phyloP scores from a whole-genome alignment of 2,329 filamentous ascomycete genomes.

The Fusarium tanahbumbuense region DNA sequence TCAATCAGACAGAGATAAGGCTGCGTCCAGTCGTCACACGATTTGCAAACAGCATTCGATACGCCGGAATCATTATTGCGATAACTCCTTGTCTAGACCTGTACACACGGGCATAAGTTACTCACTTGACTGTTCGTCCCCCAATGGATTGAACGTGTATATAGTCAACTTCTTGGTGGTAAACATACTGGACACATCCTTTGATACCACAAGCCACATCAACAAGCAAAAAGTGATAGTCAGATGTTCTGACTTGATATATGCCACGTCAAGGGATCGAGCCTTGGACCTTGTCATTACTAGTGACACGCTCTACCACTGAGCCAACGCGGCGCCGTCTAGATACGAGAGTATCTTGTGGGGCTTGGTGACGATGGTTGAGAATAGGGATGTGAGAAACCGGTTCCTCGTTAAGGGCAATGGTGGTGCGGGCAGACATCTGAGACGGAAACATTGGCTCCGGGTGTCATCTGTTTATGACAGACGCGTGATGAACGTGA shows the following conservation, averaged over 20 bases:
- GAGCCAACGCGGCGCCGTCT: not conserved
- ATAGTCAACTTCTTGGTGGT: too few species aligned
- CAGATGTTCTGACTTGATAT: not conserved
- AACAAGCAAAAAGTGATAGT: not conserved
- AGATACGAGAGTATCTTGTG: not conserved
- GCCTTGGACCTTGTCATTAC: constrained; percentile 6
- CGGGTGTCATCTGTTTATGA: not conserved
- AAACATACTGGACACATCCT: not conserved
- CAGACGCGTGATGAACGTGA: not conserved
- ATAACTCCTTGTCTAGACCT: too few species aligned
- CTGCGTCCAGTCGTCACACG: too few species aligned
- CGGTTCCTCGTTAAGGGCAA: not conserved
- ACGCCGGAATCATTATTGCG: too few species aligned
- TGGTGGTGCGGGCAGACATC: not conserved
- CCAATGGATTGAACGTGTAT: too few species aligned
- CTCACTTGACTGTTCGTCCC: too few species aligned
- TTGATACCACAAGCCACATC: rapidly evolving
- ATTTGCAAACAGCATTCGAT: too few species aligned
- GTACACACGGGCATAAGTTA: too few species aligned
- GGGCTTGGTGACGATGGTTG: not conserved
- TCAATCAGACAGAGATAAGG: too few species aligned
- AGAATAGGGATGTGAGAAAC: rapidly evolving
- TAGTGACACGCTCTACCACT: constrained; percentile 7
- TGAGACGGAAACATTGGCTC: not conserved
- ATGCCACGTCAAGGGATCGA: not conserved